These are phyloP conservation scores for Penicillium ochrochloron DNA, from an alignment of 495 filamentous ascomycete genomes.

Conservation along the genomic window DNA sequence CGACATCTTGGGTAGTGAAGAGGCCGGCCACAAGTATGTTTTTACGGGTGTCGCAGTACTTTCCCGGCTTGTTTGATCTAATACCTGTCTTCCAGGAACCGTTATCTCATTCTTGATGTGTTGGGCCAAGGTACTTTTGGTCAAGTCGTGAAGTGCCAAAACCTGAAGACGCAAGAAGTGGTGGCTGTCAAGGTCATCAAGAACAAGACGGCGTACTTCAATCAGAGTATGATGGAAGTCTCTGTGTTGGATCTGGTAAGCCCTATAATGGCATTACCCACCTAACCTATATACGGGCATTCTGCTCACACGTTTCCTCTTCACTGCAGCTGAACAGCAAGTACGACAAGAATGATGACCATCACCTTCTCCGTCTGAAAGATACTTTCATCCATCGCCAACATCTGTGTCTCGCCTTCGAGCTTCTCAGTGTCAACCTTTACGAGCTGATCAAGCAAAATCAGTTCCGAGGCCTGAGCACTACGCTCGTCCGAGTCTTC, in stretches of 20 bases:
- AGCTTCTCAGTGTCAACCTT: constrained; percentile 94
- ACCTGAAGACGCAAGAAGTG: constrained; percentile 95
- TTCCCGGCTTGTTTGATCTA: background rate
- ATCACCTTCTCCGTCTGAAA: constrained; percentile 93
- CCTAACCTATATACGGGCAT: too few species aligned
- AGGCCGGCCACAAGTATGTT: constrained; percentile 91
- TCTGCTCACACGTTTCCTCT: constrained; percentile 32
- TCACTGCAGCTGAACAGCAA: constrained; percentile 84
- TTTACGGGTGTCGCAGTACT: background rate
- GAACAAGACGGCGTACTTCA: constrained; percentile 99
- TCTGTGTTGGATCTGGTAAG: constrained; percentile 94
- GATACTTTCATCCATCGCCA: constrained; percentile 99
- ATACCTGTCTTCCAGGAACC: constrained; percentile 65
- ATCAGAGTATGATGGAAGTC: constrained; percentile 99
- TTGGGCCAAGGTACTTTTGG: constrained; percentile 98
- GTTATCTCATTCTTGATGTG: constrained; percentile 97
- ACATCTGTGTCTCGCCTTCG: constrained; percentile 97
- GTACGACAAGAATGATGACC: constrained; percentile 98
- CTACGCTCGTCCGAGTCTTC: constrained; percentile 96
- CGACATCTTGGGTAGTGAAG: constrained; percentile 96
- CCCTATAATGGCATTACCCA: too few species aligned
- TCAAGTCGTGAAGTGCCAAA: constrained; percentile 99
- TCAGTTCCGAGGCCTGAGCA: constrained; percentile 96
- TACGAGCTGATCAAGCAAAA: constrained; percentile 99
- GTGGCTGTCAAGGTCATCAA: constrained; percentile 99